Percentiles rank a stretch among this genome's conserved stretches.
Evolutionary conservation across 73 alveolate species (phyloP).

Genomic region (Paramecium tetraurelia): DNA sequence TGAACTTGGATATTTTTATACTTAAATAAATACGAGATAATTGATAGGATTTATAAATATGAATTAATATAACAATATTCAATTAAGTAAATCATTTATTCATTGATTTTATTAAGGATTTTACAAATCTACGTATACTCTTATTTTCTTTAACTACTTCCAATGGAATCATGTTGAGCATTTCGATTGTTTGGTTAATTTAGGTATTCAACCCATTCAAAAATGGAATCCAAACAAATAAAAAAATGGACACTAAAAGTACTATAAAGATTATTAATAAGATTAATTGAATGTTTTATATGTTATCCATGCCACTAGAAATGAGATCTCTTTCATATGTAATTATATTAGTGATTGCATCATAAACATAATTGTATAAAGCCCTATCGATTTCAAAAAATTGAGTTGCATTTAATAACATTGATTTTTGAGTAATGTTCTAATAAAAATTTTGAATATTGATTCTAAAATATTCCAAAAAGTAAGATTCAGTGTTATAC

Average conservation of each 20-base stretch:
- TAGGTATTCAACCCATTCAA: conserved; percentile 2
- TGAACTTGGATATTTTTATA: too few species aligned
- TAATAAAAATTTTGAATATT: background rate
- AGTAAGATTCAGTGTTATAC: conserved; percentile 4
- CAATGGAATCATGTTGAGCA: conserved; percentile 44
- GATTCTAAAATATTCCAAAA: background rate
- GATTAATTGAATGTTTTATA: background rate
- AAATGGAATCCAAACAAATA: conserved; percentile 37
- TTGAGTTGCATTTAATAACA: background rate
- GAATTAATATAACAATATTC: background rate
- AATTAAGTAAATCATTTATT: background rate
- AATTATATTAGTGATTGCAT: background rate
- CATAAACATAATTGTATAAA: background rate
- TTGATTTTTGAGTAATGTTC: background rate
- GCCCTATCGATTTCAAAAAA: conserved; percentile 13
- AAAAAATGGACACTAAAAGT: background rate
- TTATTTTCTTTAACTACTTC: conserved; percentile 44
- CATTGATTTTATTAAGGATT: background rate
- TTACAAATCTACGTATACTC: conserved; percentile 2
- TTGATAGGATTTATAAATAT: too few species aligned
- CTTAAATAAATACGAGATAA: background rate
- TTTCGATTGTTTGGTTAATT: conserved; percentile 32
- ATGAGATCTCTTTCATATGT: background rate
- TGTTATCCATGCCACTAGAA: background rate
- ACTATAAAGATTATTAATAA: conserved; percentile 14